A percentile compares a stretch with the other conserved stretches of the same genome.
Evolutionary conservation across 768 basidiomycete genomes (phyloP).

Genomic region (Mycena belliarum): DNA sequence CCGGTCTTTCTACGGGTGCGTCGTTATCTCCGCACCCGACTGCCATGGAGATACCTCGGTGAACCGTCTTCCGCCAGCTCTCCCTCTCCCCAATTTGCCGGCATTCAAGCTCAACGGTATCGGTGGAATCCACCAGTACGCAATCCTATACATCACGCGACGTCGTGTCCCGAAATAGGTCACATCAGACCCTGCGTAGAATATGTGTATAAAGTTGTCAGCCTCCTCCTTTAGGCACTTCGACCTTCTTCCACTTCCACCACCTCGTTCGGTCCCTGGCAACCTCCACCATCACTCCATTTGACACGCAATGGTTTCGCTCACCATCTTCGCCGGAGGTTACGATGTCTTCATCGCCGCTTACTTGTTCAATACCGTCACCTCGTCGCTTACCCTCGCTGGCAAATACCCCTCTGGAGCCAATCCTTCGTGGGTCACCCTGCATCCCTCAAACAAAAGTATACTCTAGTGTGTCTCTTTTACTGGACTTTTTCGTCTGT

Average conservation of each 20-base stretch:
- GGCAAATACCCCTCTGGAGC: constrained; percentile 50
- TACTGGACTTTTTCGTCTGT: neutral
- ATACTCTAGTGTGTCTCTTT: constrained; percentile 58
- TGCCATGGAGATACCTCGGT: neutral
- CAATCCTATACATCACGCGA: neutral
- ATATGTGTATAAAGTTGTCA: constrained; percentile 2
- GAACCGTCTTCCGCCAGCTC: neutral
- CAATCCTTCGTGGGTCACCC: constrained; percentile 62
- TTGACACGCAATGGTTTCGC: constrained; percentile 54
- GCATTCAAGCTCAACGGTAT: neutral
- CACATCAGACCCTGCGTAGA: neutral
- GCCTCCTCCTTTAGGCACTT: neutral
- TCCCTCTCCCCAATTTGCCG: neutral
- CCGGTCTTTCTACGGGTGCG: too few relatives aligned
- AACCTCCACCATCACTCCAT: neutral
- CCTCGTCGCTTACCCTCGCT: constrained; percentile 46
- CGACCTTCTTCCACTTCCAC: neutral
- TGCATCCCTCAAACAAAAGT: constrained; percentile 55
- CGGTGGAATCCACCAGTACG: neutral
- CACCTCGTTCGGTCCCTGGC: neutral
- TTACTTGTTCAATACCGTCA: constrained; percentile 59
- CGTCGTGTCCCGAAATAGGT: neutral
- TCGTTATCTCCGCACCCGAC: too few relatives aligned
- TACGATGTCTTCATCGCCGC: constrained; percentile 62
- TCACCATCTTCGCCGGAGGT: constrained; percentile 70